These are phyloP conservation scores for Lomentospora prolificans DNA, from an alignment of 2,329 filamentous ascomycete genomes.

Conservation along the genomic window DNA sequence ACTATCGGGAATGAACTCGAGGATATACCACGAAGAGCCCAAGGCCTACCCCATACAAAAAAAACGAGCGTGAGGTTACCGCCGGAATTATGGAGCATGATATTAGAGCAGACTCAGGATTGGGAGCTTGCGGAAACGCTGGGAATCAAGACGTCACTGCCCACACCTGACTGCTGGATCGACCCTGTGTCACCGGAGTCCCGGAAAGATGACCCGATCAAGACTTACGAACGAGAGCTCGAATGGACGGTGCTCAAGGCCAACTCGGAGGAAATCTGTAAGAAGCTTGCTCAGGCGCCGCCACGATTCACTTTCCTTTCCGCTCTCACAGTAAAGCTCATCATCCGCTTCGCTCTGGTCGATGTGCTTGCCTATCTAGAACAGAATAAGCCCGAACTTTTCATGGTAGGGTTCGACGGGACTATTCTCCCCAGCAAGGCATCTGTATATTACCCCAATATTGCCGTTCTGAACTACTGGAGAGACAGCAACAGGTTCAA, in stretches of 20 bases:
- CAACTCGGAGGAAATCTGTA: conserved; percentile 60
- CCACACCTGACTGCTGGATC: conserved; percentile 61
- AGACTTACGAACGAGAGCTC: conserved; percentile 65
- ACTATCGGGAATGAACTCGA: conserved; percentile 64
- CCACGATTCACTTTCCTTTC: conserved; percentile 64
- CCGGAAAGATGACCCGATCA: conserved; percentile 43
- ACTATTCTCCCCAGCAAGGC: conserved; percentile 81
- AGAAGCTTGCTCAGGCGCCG: conserved; percentile 61
- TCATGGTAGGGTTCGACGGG: conserved; percentile 70
- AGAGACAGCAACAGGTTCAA: conserved; percentile 74
- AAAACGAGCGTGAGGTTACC: conserved; percentile 46
- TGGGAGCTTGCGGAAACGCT: conserved; percentile 84
- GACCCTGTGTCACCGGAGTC: conserved; percentile 46
- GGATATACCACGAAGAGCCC: conserved; percentile 26
- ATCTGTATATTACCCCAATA: conserved; percentile 74
- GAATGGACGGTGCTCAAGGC: conserved; percentile 78
- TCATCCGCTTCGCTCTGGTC: conserved; percentile 82
- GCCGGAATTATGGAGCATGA: conserved; percentile 80
- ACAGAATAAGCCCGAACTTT: conserved; percentile 57
- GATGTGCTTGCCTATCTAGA: conserved; percentile 64
- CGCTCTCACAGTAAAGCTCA: conserved; percentile 72
- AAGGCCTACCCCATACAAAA: conserved; percentile 22
- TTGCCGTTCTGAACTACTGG: conserved; percentile 87
- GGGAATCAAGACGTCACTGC: conserved; percentile 68
- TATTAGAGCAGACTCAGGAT: conserved; percentile 74